Conservation (phyloP, 345 rosid species). For the Toxicodendron radicans region DNA sequence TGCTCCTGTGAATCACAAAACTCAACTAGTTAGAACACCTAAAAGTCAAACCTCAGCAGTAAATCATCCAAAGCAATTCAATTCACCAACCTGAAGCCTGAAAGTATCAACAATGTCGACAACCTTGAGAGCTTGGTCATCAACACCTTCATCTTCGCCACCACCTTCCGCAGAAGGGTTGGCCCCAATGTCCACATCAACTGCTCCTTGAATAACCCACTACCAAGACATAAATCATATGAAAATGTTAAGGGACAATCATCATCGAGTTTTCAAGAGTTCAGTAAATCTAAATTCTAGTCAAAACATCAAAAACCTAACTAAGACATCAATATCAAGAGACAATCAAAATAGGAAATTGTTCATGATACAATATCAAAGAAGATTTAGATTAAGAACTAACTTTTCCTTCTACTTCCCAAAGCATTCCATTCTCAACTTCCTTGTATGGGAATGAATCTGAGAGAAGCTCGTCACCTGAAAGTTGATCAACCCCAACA, state of each 20-base stretch:
- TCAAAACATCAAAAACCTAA: background rate
- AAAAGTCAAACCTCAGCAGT: background rate
- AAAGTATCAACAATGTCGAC: conserved; percentile 96
- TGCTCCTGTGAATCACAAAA: conserved; percentile 62
- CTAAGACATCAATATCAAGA: background rate
- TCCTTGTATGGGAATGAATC: conserved; percentile 96
- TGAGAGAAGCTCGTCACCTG: conserved; percentile 95
- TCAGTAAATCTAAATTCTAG: background rate
- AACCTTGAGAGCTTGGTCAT: conserved; percentile 71
- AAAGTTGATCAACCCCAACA: background rate
- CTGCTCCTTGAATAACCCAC: conserved; percentile 90
- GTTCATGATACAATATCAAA: background rate
- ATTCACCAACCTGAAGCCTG: conserved; percentile 77
- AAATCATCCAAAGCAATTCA: background rate
- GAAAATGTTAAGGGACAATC: background rate
- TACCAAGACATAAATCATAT: conserved; percentile 15
- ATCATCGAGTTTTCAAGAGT: too few species aligned
- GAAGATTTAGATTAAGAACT: background rate
- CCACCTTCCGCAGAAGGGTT: conserved; percentile 95
- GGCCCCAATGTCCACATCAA: conserved; percentile 86
- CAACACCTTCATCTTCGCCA: conserved; percentile 84
- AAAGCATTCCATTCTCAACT: conserved; percentile 63
- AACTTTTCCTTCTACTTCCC: conserved; percentile 98
- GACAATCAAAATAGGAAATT: background rate
- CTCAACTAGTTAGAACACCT: background rate